Evolutionary conservation across 805 yeast genomes (phyloP).

Genomic region (Yarrowia osloensis): DNA sequence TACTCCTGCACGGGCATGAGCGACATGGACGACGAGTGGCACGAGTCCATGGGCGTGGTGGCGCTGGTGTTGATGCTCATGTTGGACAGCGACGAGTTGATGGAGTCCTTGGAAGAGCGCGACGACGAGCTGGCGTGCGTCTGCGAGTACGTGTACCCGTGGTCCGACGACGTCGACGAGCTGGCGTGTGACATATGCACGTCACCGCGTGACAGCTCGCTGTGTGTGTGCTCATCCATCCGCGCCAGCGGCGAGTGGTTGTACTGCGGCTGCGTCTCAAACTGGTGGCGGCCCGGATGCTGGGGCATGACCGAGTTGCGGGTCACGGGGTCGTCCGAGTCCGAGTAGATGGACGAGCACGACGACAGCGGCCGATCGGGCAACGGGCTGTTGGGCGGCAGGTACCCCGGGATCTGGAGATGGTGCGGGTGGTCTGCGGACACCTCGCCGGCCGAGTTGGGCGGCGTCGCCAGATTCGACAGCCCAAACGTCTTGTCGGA

Average conservation of each 20-base stretch:
- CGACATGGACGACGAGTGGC: conserved; percentile 1
- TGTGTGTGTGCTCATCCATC: no score
- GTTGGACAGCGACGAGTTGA: conserved; percentile 2
- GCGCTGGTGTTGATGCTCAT: conserved; percentile 19
- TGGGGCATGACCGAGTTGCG: conserved; percentile 19
- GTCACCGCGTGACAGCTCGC: not conserved
- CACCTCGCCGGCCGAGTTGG: not conserved
- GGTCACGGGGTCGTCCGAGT: conserved; percentile 21
- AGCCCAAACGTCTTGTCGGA: not conserved
- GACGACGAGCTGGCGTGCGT: not conserved
- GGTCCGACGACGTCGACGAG: no score
- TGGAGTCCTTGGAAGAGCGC: conserved; percentile 9
- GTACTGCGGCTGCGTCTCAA: not conserved
- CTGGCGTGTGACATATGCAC: not conserved
- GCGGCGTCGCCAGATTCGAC: not conserved
- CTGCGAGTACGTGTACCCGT: not conserved
- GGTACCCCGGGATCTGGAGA: conserved; percentile 12
- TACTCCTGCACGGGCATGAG: conserved; percentile 22
- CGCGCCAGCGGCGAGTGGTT: not conserved
- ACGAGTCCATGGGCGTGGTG: conserved; percentile 27
- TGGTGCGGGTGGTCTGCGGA: not conserved
- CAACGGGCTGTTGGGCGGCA: conserved; percentile 8
- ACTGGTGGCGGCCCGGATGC: not conserved
- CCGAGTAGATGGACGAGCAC: conserved; percentile 18
- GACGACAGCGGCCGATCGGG: conserved; percentile 1